Base-by-base conservation (phyloP, 176 grass and related monocot genomes). In the Ampelocalamus luodianensis region DNA sequence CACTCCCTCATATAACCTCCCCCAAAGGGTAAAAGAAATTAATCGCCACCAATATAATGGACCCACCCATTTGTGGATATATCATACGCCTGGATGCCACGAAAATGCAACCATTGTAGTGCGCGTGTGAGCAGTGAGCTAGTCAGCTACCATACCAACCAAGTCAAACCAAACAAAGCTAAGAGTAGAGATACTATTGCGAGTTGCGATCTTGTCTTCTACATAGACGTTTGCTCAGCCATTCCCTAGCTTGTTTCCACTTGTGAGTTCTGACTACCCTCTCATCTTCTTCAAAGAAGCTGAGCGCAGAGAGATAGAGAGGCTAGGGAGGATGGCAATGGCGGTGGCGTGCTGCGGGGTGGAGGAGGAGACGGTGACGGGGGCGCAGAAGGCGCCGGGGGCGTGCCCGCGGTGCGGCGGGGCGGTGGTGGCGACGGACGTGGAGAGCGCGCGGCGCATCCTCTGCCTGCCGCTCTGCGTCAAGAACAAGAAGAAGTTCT, bases 371-470 rank as follows among this genome's bases (percentile, higher is more conserved):
- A 90, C 39, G 78, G 94, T 88, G 82, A 29, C 26, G 36, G 87
- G 48, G 29, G 79, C 77, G 61, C 23, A 77, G 18, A 93, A 91
- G 81, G 94, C 91, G 73, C 89, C 89, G 17, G 94, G 94, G 15
- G 59, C 46, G 54, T 96, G 94, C 89, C 94, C 94, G 32, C 88
- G 76, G 79, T 96, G 94, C 74, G 85, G 87, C 15, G 91, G 94
- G 24, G 80, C 66, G 39, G 94, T 96, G 84, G 79, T 90, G 69
- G 91, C 88, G 1, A 90, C 87, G 13, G 89, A 93, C 54, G 84
- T 96, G 46, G 85, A 93, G 84, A 83, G 72, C 20, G 62, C 24
- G 32, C 79, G 89, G 6, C 83, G 87, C 40, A 45, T 96, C 62
- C 84, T 86, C 12, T 96, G 91, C 91, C 84, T 96, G 5, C 91